Evolutionary conservation across 2,329 filamentous ascomycete genomes (phyloP).

Genomic region (Ceratocystis cubensis): DNA sequence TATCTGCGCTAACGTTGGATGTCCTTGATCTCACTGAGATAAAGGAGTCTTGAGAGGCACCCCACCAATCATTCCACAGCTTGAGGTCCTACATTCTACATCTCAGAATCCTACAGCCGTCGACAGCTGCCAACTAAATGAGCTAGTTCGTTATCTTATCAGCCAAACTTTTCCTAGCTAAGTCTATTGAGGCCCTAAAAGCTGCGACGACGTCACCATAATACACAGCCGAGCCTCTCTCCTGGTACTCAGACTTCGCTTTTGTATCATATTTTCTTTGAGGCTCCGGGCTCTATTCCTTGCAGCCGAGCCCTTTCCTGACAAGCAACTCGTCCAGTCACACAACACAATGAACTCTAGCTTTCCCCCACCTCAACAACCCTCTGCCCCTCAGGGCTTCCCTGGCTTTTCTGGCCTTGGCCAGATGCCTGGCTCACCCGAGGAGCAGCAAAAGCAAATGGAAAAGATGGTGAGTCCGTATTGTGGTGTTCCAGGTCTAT

Average conservation of each 20-base stretch:
- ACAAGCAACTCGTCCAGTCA: background rate
- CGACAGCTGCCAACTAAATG: background rate
- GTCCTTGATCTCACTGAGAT: background rate
- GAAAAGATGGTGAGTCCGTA: slow-evolving; percentile 20
- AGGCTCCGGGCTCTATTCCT: background rate
- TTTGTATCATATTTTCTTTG: background rate
- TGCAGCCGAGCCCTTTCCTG: background rate
- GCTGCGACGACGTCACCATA: background rate
- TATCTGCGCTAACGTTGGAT: background rate
- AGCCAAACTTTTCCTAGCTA: background rate
- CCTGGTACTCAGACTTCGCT: background rate
- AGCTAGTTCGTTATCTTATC: background rate
- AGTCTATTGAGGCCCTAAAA: background rate
- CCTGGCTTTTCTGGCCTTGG: slow-evolving; percentile 12
- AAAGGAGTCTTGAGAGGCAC: background rate
- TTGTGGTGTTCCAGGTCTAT: background rate
- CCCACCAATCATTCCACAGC: background rate
- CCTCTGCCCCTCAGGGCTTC: slow-evolving; percentile 1
- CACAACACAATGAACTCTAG: slow-evolving; percentile 10
- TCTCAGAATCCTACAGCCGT: background rate
- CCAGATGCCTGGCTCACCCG: slow-evolving; percentile 13
- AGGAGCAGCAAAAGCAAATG: slow-evolving; percentile 23
- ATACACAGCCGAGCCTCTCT: background rate
- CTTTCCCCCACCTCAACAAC: slow-evolving; percentile 10
- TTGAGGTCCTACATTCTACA: background rate